A percentile compares a stretch with the other conserved stretches of the same genome.
Conservation (phyloP, 2,329 filamentous ascomycete genomes). For the Blumeria graminis region DNA sequence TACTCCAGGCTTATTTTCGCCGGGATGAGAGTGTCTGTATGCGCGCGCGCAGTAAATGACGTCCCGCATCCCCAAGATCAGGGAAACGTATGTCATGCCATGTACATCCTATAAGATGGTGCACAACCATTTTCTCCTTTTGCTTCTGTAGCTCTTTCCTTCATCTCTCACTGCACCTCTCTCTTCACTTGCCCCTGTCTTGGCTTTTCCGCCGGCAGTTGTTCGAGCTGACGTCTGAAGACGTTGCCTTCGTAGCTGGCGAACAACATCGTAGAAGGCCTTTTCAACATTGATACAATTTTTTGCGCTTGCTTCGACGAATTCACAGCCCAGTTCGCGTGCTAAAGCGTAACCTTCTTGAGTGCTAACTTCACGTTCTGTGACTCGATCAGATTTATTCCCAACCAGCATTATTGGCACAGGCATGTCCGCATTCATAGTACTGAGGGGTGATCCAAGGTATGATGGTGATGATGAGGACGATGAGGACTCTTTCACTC, state of each 20-base stretch:
- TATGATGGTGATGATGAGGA: conserved; percentile 47
- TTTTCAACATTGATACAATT: conserved; percentile 98
- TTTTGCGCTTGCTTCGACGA: conserved; percentile 90
- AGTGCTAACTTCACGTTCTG: conserved; percentile 85
- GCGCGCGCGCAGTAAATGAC: no score
- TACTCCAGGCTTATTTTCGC: no score
- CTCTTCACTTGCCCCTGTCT: conserved; percentile 8
- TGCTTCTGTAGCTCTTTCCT: conserved; percentile 11
- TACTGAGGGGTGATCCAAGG: conserved; percentile 45
- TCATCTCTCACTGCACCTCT: conserved; percentile 9
- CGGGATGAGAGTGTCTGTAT: no score
- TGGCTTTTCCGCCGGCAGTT: conserved; percentile 8
- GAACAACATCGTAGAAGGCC: conserved; percentile 92
- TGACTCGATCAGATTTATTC: conserved; percentile 93
- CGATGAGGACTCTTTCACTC: conserved; percentile 70
- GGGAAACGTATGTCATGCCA: background rate
- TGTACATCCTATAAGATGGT: conserved; percentile 14
- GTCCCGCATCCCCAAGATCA: no score
- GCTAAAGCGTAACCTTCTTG: conserved; percentile 86
- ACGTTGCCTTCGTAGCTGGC: conserved; percentile 66
- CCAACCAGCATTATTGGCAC: conserved; percentile 96
- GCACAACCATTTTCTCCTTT: conserved; percentile 9
- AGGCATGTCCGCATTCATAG: conserved; percentile 25
- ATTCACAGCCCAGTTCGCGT: conserved; percentile 81
- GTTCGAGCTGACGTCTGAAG: conserved; percentile 19